Conservation (phyloP, 768 basidiomycete species). For the Pisolithus microcarpus region DNA sequence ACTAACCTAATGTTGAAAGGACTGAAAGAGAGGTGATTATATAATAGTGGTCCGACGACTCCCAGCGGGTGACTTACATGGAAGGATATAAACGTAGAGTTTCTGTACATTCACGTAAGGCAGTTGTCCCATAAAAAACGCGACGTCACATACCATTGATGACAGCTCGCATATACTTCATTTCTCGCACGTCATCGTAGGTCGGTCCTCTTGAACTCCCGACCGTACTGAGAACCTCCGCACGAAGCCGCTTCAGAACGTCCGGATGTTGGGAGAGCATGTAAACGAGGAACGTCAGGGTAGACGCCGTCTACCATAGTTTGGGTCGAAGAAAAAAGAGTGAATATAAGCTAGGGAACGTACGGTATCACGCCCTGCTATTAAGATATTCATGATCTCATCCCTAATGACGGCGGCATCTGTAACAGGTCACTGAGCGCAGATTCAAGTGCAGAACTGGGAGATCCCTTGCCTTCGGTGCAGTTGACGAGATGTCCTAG, state of each 20-base stretch:
- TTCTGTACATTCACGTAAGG: constrained; percentile 11
- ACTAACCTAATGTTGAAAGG: constrained; percentile 20
- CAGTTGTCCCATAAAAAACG: neutral
- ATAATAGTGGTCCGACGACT: neutral
- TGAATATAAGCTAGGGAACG: neutral
- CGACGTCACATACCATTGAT: constrained; percentile 20
- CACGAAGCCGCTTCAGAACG: constrained; percentile 13
- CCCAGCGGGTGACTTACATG: constrained; percentile 17
- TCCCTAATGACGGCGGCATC: no score
- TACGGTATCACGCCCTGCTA: constrained; percentile 31
- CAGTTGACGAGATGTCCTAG: constrained; percentile 24
- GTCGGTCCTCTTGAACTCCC: constrained; percentile 25
- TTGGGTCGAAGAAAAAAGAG: neutral
- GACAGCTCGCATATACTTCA: no score
- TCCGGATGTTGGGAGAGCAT: no score
- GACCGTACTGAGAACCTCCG: constrained; percentile 23
- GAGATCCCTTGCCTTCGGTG: constrained; percentile 17
- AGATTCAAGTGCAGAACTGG: neutral
- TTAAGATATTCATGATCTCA: constrained; percentile 20
- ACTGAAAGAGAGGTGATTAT: constrained; percentile 3
- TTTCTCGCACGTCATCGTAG: no score
- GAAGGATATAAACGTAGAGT: constrained; percentile 24
- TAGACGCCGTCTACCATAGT: no score
- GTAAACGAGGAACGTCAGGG: no score
- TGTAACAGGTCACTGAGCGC: no score